phyloP scores from a whole-genome alignment of 192 early-diverging fungal species.

The Mortierella claussenii region DNA sequence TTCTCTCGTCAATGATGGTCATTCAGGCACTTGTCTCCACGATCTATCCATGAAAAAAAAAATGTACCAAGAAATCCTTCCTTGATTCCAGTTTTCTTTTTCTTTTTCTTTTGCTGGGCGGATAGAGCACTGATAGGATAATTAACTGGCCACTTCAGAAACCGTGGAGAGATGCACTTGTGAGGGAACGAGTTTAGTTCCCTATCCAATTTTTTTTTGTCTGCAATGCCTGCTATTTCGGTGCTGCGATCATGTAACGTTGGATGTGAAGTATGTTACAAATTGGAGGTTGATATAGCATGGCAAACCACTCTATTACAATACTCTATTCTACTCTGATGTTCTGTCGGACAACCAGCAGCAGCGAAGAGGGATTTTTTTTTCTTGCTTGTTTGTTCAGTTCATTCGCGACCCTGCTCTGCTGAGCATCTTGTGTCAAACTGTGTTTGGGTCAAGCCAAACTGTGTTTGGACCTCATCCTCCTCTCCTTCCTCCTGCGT shows the following conservation, averaged over 20 bases:
- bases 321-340: not conserved
- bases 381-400: conserved; percentile 5
- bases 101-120: no score
- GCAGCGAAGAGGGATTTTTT: conserved; percentile 1
- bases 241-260: no score
- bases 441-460: conserved; percentile 53
- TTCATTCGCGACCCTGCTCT: not conserved
- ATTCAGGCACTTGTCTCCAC: not conserved
- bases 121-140: no score
- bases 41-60: not conserved
- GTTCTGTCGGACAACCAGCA: conserved; percentile 9
- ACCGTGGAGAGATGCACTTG: no score
- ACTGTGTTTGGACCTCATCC: conserved; percentile 53
- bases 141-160: no score
- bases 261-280: conserved; percentile 14
- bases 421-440: conserved; percentile 36
- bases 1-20: no score
- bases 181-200: no score
- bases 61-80: not conserved
- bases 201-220: no score
- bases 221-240: no score
- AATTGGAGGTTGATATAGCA: not conserved
- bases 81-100: not conserved
- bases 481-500: not conserved
- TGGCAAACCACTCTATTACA: not conserved